phyloP scores from a whole-genome alignment of 1,139 yeast genomes.

The Casaregolazyma lundiana region DNA sequence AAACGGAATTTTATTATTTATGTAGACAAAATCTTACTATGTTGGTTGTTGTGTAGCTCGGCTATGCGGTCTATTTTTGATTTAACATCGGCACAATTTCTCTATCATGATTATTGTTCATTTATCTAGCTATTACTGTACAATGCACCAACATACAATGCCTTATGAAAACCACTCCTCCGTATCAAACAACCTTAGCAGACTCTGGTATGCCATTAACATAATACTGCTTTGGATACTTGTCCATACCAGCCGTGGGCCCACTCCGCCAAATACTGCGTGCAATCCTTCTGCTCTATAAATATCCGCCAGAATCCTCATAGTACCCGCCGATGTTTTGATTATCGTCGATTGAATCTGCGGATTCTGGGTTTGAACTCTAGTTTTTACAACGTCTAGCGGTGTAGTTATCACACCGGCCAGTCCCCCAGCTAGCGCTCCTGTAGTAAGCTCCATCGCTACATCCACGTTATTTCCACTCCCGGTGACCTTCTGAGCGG shows the following conservation, averaged over 20 bases:
- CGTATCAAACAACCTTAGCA: constrained; percentile 25
- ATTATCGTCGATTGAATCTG: constrained; percentile 9
- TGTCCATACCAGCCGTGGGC: constrained; percentile 96
- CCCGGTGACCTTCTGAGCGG: constrained; percentile 34
- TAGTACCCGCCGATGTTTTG: constrained; percentile 39
- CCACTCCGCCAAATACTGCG: constrained; percentile 90
- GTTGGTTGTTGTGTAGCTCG: no score
- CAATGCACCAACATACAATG: no score
- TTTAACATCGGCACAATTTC: no score
- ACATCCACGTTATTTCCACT: constrained; percentile 42
- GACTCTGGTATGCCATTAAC: constrained; percentile 74
- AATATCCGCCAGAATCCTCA: constrained; percentile 60
- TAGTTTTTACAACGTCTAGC: constrained; percentile 86
- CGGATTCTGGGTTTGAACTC: constrained; percentile 70
- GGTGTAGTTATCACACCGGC: constrained; percentile 87
- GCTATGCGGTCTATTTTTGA: no score
- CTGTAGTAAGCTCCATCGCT: constrained; percentile 69
- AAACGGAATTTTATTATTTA: not conserved
- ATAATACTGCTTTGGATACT: constrained; percentile 92
- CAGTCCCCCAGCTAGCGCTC: constrained; percentile 95
- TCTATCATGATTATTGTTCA: no score
- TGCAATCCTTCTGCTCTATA: constrained; percentile 68
- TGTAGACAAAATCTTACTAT: not conserved
- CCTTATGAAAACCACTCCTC: no score
- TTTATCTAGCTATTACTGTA: not conserved